Evolutionary conservation across 2,329 filamentous ascomycete genomes (phyloP), one percentile per base, ranked within the genome.

Genomic region (Albophoma yamanashiensis): DNA sequence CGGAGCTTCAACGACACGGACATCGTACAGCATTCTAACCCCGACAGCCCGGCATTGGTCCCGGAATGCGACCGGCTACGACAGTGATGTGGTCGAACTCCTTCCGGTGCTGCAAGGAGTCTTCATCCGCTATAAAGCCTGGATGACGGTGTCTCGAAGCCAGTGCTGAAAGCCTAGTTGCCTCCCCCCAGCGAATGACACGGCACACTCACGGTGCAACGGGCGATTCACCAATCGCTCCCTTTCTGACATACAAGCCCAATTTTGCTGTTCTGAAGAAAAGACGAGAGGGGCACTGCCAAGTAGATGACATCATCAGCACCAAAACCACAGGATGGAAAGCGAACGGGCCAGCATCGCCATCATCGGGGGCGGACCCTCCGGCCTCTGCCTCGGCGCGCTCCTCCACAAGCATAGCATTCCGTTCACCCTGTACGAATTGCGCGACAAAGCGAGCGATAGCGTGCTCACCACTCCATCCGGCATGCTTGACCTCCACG

Each of bases 401-500:
- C 71, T 82, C 15, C 75, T 84, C 5, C 73, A 79, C 61, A 67
- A 71, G 57, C 65, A 71, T 42, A 62, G 65, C 57, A 66, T 76
- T 47, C 67, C 67, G 3, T 71, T 69, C 58, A 73, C 67, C 4
- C 66, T 78, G 55, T 75, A 69, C 42, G 75, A 77, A 45, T 65
- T 72, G 1, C 71, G 72, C 17, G 59, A 64, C 1, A 64, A 64
- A 14, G 72, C 71, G 12, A 69, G 66, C 1, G 57, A 63, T 0
- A 64, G 64, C 2, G 67, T 69, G 14, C 62, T 72, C 8, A 57
- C 65, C 6, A 60, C 64, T 3, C 70, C 70, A 2, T 71, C 68
- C 7, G 79, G 80, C 14, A 77, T 68, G 60, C 75, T 84, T 3
- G 81, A 83, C 63, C 70, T 84, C 1, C 79, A 83, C 64, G 68